Evolutionary conservation across 169 alveolate genomes (phyloP).

Genomic region (Eimeria maxima): DNA sequence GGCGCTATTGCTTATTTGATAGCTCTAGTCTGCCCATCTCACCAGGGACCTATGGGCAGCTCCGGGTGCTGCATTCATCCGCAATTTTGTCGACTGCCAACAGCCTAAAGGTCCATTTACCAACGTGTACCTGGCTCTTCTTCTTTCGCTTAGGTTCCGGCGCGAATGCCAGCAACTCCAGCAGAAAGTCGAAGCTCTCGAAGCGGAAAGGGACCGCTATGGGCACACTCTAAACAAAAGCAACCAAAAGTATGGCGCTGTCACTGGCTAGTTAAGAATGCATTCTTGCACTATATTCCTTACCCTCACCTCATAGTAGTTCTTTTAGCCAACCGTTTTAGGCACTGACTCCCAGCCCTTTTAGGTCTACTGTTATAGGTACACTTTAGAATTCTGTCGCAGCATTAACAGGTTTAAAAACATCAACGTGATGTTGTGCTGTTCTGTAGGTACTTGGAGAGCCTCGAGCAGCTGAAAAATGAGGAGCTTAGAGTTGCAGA

Average conservation of each 20-base stretch:
- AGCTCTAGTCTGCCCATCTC: background rate
- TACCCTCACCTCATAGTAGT: background rate
- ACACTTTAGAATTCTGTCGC: background rate
- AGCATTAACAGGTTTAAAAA: background rate
- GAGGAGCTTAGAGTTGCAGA: conserved; percentile 92
- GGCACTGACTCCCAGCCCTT: background rate
- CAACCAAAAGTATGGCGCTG: conserved; percentile 64
- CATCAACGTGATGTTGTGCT: background rate
- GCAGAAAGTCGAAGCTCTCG: conserved; percentile 78
- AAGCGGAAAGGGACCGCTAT: conserved; percentile 85
- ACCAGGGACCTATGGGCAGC: background rate
- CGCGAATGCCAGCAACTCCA: conserved; percentile 74
- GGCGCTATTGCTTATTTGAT: background rate
- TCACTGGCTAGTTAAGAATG: background rate
- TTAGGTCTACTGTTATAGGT: background rate
- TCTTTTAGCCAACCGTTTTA: background rate
- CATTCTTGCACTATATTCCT: background rate
- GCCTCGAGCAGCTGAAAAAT: conserved; percentile 93
- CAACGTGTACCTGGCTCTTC: background rate
- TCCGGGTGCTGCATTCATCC: background rate
- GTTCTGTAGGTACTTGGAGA: conserved; percentile 85
- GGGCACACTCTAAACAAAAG: conserved; percentile 82
- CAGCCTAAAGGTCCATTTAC: background rate
- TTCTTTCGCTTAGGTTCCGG: conserved; percentile 38
- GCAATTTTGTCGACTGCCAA: background rate